Evolutionary conservation across 148 eudicot genomes (phyloP), one percentile per base, ranked within the genome.

Genomic region (Rheum nobile): DNA sequence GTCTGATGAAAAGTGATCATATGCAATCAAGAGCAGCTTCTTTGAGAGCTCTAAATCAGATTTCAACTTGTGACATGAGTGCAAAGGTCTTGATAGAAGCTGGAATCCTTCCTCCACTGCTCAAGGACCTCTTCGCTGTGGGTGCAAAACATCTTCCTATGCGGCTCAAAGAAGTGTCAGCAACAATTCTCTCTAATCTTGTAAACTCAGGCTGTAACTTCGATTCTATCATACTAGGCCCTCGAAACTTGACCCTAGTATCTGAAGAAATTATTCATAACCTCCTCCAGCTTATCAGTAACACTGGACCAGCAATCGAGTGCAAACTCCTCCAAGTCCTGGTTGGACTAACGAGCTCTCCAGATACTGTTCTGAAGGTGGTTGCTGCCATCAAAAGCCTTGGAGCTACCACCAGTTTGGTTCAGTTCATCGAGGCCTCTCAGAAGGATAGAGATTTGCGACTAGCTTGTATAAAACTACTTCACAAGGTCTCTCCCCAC

Each of bases 261-360:
- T 93, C 98, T 13, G 91, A 88, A 80, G 87, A 86, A 12, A 85
- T 70, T 35, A 79, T 90, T 63, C 98, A 87, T 76, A 84, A 80
- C 71, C 81, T 93, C 39, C 90, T 93, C 59, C 89, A 87, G 54
- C 85, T 93, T 38, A 93, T 93, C 55, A 93, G 89, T 79, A 93
- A 93, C 84, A 93, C 98, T 1, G 98, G 98, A 41, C 98, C 98
- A 0, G 80, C 93, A 24, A 93, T 93, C 31, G 98, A 86, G 81
- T 87, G 93, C 84, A 90, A 90, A 81, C 98, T 90, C 69, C 85
- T 93, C 70, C 91, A 90, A 75, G 98, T 93, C 69, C 92, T 93
- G 38, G 91, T 93, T 12, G 98, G 98, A 69, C 91, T 93, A 52
- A 93, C 98, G 8, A 86, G 82, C 80, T 84, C 91, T 63, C 83